These are phyloP conservation scores for Pseudozyma sp. DNA, from an alignment of 1,284 basidiomycete genomes.

Conservation along the genomic window DNA sequence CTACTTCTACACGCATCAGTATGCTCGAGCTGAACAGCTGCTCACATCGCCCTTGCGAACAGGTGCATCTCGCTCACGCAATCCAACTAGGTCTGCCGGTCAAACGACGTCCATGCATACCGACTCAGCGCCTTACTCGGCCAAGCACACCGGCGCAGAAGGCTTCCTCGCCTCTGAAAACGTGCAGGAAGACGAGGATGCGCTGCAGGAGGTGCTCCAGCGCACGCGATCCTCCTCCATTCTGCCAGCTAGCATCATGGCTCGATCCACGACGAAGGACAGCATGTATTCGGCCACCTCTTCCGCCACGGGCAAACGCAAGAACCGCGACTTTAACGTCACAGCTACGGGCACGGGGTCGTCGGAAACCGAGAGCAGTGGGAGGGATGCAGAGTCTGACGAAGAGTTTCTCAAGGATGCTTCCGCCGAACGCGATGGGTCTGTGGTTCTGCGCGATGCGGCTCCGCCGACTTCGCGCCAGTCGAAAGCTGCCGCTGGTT, in stretches of 20 bases:
- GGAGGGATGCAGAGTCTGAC: constrained; percentile 14
- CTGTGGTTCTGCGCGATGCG: constrained; percentile 13
- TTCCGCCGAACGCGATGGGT: constrained; percentile 9
- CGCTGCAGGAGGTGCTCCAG: constrained; percentile 47
- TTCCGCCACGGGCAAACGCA: constrained; percentile 52
- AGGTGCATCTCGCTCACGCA: constrained; percentile 22
- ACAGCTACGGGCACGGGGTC: constrained; percentile 59
- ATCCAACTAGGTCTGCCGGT: background rate
- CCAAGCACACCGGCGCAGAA: constrained; percentile 39
- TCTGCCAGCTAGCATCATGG: constrained; percentile 52
- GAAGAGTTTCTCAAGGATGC: constrained; percentile 29
- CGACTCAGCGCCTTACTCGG: constrained; percentile 9
- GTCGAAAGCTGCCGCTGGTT: background rate
- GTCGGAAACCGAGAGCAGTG: constrained; percentile 26
- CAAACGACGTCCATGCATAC: background rate
- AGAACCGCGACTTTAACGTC: constrained; percentile 58
- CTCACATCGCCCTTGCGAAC: constrained; percentile 80
- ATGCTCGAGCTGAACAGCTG: constrained; percentile 89
- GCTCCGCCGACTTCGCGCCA: background rate
- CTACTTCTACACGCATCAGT: constrained; percentile 94
- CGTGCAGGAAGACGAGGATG: constrained; percentile 48
- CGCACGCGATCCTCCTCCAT: constrained; percentile 48
- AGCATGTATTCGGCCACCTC: constrained; percentile 35
- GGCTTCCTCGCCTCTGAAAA: constrained; percentile 29
- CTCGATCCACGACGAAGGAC: constrained; percentile 40